Conservation (phyloP, 192 early-diverging fungal species). For the Entophlyctis luteolus region DNA sequence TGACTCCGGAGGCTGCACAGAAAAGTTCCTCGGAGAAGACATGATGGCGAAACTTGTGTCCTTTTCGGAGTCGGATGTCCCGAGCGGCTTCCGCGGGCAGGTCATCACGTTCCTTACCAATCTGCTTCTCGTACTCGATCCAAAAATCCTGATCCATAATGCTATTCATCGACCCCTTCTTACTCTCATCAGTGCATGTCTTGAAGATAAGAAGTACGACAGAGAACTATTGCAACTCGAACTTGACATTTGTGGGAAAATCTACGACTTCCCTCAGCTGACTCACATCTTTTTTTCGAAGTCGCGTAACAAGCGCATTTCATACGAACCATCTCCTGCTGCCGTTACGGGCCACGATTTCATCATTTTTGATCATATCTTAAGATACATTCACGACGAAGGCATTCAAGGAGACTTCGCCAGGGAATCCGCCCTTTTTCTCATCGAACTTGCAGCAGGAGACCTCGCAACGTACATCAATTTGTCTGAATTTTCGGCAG, state of each 20-base stretch:
- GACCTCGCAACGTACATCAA: constrained; percentile 79
- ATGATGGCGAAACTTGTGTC: constrained; percentile 76
- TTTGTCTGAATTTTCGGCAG: constrained; percentile 76
- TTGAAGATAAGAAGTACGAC: constrained; percentile 35
- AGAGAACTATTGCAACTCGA: constrained; percentile 52
- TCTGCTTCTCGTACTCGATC: constrained; percentile 82
- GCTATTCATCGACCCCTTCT: constrained; percentile 83
- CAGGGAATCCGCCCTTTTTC: constrained; percentile 75
- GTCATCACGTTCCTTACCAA: constrained; percentile 72
- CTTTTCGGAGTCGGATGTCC: constrained; percentile 72
- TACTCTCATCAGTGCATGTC: constrained; percentile 66
- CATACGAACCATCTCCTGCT: background rate
- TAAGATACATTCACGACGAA: constrained; percentile 85
- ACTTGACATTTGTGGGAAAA: constrained; percentile 76
- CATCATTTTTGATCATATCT: constrained; percentile 81
- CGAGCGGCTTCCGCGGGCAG: constrained; percentile 73
- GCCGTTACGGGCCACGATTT: constrained; percentile 61
- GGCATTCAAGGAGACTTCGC: constrained; percentile 76
- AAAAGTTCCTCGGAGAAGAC: constrained; percentile 79
- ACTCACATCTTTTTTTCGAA: constrained; percentile 75
- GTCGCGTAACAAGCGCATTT: background rate
- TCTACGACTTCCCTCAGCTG: constrained; percentile 69
- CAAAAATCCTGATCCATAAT: constrained; percentile 84
- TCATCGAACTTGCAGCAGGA: constrained; percentile 71
- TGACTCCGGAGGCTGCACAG: constrained; percentile 80